Percentiles rank a stretch among this genome's conserved stretches.
These are phyloP conservation scores for Colletotrichum tropicicola DNA, from an alignment of 2,329 filamentous ascomycete species.

Conservation along the genomic window DNA sequence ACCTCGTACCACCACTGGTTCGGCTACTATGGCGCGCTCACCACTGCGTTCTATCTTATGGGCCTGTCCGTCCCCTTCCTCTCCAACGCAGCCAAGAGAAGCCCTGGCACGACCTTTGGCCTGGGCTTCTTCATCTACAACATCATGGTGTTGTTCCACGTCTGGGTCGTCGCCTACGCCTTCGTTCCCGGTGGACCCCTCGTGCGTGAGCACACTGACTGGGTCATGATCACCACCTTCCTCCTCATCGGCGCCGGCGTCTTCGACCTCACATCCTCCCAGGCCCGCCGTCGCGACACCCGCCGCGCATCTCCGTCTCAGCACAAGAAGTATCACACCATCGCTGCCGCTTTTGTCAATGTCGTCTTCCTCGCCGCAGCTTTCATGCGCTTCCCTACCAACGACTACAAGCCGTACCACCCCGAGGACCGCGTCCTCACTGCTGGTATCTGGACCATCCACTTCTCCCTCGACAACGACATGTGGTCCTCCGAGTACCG, in stretches of 20 bases:
- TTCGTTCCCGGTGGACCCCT: constrained; percentile 95
- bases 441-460: constrained; percentile 97
- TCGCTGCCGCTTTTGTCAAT: constrained; percentile 78
- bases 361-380: constrained; percentile 82
- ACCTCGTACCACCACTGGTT: constrained; percentile 84
- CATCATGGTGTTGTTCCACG: constrained; percentile 93
- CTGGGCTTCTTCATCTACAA: constrained; percentile 93
- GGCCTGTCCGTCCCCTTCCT: constrained; percentile 81
- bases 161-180: constrained; percentile 98
- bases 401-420: constrained; percentile 93
- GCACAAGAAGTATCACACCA: constrained; percentile 61
- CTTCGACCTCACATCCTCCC: constrained; percentile 71
- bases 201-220: constrained; percentile 93
- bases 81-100: constrained; percentile 77
- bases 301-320: constrained; percentile 47
- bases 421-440: constrained; percentile 87
- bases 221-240: constrained; percentile 92
- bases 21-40: constrained; percentile 86
- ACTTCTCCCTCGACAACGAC: constrained; percentile 97
- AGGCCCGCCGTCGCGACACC: constrained; percentile 49
- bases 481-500: constrained; percentile 98
- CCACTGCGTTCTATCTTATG: constrained; percentile 81
- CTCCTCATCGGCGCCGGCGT: constrained; percentile 84
- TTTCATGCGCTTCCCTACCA: constrained; percentile 90
- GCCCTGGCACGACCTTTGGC: constrained; percentile 83